Evolutionary conservation across 179 eudicot genomes (phyloP).

Genomic region (Sideroxylon spinosum): DNA sequence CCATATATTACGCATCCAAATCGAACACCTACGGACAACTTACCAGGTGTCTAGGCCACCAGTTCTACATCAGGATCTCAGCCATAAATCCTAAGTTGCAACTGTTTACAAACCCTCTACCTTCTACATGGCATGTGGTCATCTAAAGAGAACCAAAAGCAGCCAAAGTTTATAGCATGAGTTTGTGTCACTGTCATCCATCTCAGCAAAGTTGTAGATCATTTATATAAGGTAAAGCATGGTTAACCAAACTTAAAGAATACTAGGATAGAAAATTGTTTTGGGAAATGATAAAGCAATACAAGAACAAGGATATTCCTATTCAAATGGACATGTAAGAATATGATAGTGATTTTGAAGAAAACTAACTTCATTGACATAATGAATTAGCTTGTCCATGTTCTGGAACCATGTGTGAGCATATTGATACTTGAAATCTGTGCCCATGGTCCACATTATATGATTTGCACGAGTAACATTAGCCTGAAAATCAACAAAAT

Average conservation of each 20-base stretch:
- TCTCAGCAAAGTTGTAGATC: not conserved
- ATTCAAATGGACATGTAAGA: not conserved
- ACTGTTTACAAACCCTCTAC: not conserved
- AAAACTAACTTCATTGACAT: conserved; percentile 27
- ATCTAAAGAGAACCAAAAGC: not conserved
- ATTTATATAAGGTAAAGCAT: not conserved
- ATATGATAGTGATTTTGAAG: not conserved
- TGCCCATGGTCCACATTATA: conserved; percentile 96
- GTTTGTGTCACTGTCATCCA: not conserved
- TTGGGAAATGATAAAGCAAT: not conserved
- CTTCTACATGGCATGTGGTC: not conserved
- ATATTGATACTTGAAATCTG: conserved; percentile 91
- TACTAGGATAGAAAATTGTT: not conserved
- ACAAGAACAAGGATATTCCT: not conserved
- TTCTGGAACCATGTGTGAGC: conserved; percentile 80
- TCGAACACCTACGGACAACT: no score
- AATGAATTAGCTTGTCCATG: conserved; percentile 25
- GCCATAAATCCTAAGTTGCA: not conserved
- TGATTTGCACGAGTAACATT: conserved; percentile 87
- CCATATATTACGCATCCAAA: no score
- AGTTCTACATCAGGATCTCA: not conserved
- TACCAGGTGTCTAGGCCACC: no score
- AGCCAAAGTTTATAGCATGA: not conserved
- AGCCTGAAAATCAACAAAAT: conserved; percentile 42
- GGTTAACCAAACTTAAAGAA: not conserved